Conservation (phyloP, 2,329 filamentous ascomycete genomes). For the Cercospora citrullina region DNA sequence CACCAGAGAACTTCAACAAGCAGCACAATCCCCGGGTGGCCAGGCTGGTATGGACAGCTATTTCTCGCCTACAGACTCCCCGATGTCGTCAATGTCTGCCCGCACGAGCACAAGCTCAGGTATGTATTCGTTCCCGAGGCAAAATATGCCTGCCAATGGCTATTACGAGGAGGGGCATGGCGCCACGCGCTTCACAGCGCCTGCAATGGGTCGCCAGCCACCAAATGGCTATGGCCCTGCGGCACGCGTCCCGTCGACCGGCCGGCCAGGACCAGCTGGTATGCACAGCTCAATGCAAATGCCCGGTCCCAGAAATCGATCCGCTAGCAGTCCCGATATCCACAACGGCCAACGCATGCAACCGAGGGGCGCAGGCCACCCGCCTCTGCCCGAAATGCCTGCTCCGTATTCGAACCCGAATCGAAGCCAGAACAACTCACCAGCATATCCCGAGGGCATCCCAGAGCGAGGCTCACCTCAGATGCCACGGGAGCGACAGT, state of each 20-base stretch:
- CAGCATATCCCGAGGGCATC: conserved; percentile 58
- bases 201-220: conserved; percentile 77
- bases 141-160: conserved; percentile 62
- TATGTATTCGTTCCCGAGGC: conserved; percentile 78
- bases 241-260: conserved; percentile 52
- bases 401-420: conserved; percentile 46
- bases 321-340: conserved; percentile 94
- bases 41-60: conserved; percentile 72
- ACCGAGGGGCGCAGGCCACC: conserved; percentile 57
- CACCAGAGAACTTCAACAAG: conserved; percentile 53
- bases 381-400: conserved; percentile 38
- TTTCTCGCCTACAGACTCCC: conserved; percentile 87
- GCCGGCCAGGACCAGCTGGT: conserved; percentile 46
- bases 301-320: conserved; percentile 65
- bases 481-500: conserved; percentile 60
- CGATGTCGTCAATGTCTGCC: conserved; percentile 63
- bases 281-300: conserved; percentile 57
- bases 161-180: conserved; percentile 72
- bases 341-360: conserved; percentile 65
- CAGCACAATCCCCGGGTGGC: conserved; percentile 60
- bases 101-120: conserved; percentile 69
- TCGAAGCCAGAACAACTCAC: conserved; percentile 80
- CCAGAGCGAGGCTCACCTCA: conserved; percentile 70
- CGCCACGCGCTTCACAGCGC: conserved; percentile 73
- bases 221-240: conserved; percentile 62